Conservation (phyloP, 768 basidiomycete species). For the Serpula lacrymans region DNA sequence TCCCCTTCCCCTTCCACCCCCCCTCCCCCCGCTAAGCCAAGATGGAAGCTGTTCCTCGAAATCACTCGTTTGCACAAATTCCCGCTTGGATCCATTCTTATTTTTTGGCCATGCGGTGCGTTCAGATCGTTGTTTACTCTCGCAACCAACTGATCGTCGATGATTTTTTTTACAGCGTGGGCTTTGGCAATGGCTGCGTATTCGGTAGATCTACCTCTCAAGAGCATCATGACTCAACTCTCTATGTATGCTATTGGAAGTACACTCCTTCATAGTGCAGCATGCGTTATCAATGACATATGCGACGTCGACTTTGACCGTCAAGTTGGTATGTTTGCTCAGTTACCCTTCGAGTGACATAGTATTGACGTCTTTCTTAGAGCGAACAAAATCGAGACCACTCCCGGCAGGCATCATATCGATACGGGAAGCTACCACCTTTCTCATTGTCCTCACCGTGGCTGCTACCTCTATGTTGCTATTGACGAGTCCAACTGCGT, state of each 20-base stretch:
- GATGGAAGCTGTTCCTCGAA: no score
- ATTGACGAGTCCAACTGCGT: slow-evolving; percentile 6
- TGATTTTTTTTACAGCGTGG: slow-evolving; percentile 9
- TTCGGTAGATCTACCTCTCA: slow-evolving; percentile 7
- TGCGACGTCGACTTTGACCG: slow-evolving; percentile 51
- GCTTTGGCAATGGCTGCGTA: slow-evolving; percentile 17
- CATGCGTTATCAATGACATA: slow-evolving; percentile 56
- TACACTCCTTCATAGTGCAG: slow-evolving; percentile 38
- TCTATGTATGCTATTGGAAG: no score
- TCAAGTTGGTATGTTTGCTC: slow-evolving; percentile 41
- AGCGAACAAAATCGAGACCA: slow-evolving; percentile 46
- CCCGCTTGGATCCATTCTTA: slow-evolving; percentile 16
- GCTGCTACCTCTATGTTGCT: slow-evolving; percentile 7
- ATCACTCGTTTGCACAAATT: no score
- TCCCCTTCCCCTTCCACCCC: no score
- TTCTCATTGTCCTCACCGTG: slow-evolving; percentile 29
- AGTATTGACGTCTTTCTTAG: slow-evolving; percentile 20
- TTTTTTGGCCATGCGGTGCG: slow-evolving; percentile 18
- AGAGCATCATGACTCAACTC: slow-evolving; percentile 2
- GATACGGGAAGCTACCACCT: slow-evolving; percentile 37
- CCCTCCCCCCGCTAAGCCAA: no score
- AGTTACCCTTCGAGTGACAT: slow-evolving; percentile 2
- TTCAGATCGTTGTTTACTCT: neutral
- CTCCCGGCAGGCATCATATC: slow-evolving; percentile 48
- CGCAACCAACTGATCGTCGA: no score